phyloP scores from a whole-genome alignment of 768 basidiomycete genomes.

The Suillus subaureus region DNA sequence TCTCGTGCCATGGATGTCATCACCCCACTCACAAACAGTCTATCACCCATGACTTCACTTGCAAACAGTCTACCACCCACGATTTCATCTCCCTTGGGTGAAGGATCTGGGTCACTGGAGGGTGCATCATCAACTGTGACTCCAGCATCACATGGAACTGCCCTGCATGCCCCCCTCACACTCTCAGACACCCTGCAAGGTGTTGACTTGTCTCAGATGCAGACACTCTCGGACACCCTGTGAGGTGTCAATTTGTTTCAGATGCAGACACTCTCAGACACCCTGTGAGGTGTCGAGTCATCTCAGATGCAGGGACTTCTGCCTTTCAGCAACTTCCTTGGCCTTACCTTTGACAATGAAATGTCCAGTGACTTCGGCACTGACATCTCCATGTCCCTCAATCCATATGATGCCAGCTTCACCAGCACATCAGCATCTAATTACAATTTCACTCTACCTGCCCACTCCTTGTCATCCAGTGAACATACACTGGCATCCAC shows the following conservation, averaged over 20 bases:
- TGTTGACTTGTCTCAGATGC: not conserved
- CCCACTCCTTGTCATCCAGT: not conserved
- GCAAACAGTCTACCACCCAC: not conserved
- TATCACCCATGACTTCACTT: not conserved
- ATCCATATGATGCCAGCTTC: not conserved
- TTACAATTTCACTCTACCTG: not conserved
- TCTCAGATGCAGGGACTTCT: too few species aligned
- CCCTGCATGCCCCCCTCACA: not conserved
- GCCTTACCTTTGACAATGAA: not conserved
- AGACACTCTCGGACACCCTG: too few species aligned
- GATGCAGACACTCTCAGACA: not conserved
- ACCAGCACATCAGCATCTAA: not conserved
- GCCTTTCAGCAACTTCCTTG: too few species aligned
- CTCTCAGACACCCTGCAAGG: too few species aligned
- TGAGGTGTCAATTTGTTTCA: not conserved
- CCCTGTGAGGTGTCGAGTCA: not conserved
- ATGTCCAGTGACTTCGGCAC: not conserved
- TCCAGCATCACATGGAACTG: not conserved
- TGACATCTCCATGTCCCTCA: not conserved
- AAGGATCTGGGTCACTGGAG: not conserved
- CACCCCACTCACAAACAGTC: not conserved
- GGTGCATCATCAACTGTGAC: too few species aligned
- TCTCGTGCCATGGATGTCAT: not conserved
- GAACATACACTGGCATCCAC: not conserved
- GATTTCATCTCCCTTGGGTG: not conserved